phyloP scores from a whole-genome alignment of 495 filamentous ascomycete species.

The Penicillium maclennaniae region DNA sequence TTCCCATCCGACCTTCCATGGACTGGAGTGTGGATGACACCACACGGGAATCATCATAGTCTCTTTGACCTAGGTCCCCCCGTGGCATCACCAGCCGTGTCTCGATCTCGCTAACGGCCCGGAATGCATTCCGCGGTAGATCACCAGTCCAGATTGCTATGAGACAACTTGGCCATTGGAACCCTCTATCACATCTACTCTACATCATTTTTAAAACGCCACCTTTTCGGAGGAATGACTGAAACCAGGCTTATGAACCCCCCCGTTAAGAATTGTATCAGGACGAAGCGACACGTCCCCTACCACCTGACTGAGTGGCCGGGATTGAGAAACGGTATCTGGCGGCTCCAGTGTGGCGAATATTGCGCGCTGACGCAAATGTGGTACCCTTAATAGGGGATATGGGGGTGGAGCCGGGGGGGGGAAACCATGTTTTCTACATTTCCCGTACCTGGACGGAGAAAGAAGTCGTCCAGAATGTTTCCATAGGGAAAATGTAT shows the following conservation, averaged over 20 bases:
- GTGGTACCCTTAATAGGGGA: constrained; percentile 5
- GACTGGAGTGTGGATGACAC: neutral
- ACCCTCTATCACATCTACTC: neutral
- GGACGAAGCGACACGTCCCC: neutral
- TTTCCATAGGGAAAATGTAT: constrained; percentile 13
- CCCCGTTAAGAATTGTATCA: constrained; percentile 2
- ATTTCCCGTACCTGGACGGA: neutral
- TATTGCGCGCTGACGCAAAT: constrained; percentile 9
- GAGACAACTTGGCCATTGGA: neutral
- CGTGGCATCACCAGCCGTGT: constrained; percentile 7
- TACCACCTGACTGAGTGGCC: constrained; percentile 5
- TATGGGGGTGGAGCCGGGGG: constrained; percentile 17
- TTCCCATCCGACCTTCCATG: constrained; percentile 1
- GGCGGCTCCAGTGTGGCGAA: constrained; percentile 20
- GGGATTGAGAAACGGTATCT: constrained; percentile 5
- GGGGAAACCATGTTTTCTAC: constrained; percentile 7
- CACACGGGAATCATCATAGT: neutral
- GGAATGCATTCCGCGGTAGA: constrained; percentile 18
- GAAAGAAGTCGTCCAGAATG: constrained; percentile 20
- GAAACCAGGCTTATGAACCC: constrained; percentile 9
- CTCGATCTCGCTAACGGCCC: constrained; percentile 19
- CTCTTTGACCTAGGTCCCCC: neutral
- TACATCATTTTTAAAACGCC: neutral
- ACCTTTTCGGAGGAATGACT: neutral
- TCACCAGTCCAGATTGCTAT: constrained; percentile 18